phyloP scores from a whole-genome alignment of 1,139 yeast species.

The Yamadazyma songkhlaensis region DNA sequence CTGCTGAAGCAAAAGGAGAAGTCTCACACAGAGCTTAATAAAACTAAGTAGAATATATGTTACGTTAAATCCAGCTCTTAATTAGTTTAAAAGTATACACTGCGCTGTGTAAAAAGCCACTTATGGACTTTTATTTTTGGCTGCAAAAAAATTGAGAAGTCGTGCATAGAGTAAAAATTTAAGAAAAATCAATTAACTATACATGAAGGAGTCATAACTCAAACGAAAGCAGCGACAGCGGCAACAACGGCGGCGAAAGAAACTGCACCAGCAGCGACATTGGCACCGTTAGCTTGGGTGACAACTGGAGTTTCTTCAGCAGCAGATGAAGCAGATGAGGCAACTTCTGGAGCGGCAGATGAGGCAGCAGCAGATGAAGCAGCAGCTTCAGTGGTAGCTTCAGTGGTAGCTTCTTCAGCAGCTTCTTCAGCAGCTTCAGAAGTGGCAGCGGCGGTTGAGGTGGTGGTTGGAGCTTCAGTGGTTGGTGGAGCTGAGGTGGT shows the following conservation, averaged over 20 bases:
- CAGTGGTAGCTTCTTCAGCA: slow-evolving; percentile 2
- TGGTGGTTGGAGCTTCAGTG: slow-evolving; percentile 1
- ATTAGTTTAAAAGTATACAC: too few species aligned
- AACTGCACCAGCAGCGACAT: slow-evolving; percentile 9
- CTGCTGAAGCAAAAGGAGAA: slow-evolving; percentile 25
- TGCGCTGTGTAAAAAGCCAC: too few species aligned
- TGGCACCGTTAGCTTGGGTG: slow-evolving; percentile 10
- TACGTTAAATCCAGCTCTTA: too few species aligned
- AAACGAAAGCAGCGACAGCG: slow-evolving; percentile 16
- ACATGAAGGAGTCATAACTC: slow-evolving; percentile 2
- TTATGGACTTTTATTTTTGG: neutral
- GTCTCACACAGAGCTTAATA: neutral
- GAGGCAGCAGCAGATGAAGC: slow-evolving; percentile 4
- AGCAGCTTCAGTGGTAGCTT: slow-evolving; percentile 6
- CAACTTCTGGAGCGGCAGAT: slow-evolving; percentile 3
- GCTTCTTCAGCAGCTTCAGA: slow-evolving; percentile 6
- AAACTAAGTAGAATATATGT: too few species aligned
- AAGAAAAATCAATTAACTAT: slow-evolving; percentile 2
- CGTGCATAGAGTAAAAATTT: neutral
- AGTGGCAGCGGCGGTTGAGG: slow-evolving; percentile 8
- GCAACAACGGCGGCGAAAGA: slow-evolving; percentile 14
- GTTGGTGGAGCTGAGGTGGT: slow-evolving; percentile 2
- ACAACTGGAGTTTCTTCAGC: slow-evolving; percentile 5
- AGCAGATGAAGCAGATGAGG: slow-evolving; percentile 7
- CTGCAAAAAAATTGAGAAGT: slow-evolving; percentile 2